These are phyloP conservation scores for Phoma sp. DNA, from an alignment of 2,329 filamentous ascomycete genomes.

Conservation along the genomic window DNA sequence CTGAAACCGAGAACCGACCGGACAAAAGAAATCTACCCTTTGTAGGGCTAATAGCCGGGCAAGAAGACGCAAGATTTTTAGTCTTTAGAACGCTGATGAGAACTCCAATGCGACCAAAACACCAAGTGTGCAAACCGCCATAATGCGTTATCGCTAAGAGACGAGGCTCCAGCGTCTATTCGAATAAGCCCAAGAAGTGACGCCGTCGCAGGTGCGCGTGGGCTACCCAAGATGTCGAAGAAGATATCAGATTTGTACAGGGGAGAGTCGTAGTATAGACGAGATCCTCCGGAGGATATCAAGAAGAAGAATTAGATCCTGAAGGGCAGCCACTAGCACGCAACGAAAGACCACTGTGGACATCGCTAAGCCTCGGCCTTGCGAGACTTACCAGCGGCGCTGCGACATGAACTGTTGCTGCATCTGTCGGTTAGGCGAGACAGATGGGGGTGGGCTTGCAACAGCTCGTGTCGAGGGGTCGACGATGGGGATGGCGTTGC, in stretches of 20 bases:
- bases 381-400: slow-evolving; percentile 55
- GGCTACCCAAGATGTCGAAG: slow-evolving; percentile 50
- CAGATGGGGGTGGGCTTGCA: slow-evolving; percentile 81
- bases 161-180: slow-evolving; percentile 49
- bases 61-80: slow-evolving; percentile 43
- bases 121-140: slow-evolving; percentile 49
- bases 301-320: slow-evolving; percentile 46
- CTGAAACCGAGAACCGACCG: slow-evolving; percentile 40
- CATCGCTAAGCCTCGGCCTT: slow-evolving; percentile 41
- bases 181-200: slow-evolving; percentile 45
- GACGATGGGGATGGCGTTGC: slow-evolving; percentile 97
- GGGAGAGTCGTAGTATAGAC: slow-evolving; percentile 48
- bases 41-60: slow-evolving; percentile 39
- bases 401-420: slow-evolving; percentile 56
- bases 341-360: slow-evolving; percentile 45
- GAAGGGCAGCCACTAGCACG: slow-evolving; percentile 48
- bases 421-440: slow-evolving; percentile 69
- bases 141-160: slow-evolving; percentile 49
- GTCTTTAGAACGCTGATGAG: slow-evolving; percentile 43
- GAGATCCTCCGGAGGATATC: slow-evolving; percentile 50
- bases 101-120: slow-evolving; percentile 47
- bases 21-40: slow-evolving; percentile 52
- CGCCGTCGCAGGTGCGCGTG: slow-evolving; percentile 50
- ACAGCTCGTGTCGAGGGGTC: slow-evolving; percentile 93
- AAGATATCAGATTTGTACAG: slow-evolving; percentile 53